phyloP scores from a whole-genome alignment of 768 basidiomycete species.

The Tulasnella sp. region DNA sequence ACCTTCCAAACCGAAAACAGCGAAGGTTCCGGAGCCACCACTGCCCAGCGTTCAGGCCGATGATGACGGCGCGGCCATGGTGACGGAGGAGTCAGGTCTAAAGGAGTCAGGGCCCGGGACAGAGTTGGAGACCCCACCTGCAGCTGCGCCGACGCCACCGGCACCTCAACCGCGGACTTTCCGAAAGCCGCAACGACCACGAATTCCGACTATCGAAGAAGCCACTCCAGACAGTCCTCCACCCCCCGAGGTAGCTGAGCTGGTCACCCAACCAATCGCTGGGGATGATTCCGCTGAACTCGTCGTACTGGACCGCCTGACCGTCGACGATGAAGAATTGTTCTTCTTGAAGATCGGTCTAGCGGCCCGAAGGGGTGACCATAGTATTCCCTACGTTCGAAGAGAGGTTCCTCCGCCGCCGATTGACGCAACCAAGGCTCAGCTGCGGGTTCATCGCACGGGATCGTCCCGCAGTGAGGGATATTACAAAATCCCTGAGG shows the following conservation, averaged over 20 bases:
- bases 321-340: constrained; percentile 81
- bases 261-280: not conserved
- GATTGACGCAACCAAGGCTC: constrained; percentile 23
- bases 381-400: constrained; percentile 18
- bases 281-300: not conserved
- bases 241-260: not conserved
- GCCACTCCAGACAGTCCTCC: not conserved
- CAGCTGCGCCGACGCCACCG: not conserved
- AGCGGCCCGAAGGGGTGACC: constrained; percentile 24
- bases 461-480: constrained; percentile 91
- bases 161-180: not conserved
- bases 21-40: not conserved
- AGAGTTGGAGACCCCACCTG: not conserved
- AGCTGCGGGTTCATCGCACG: constrained; percentile 57
- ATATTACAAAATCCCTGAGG: constrained; percentile 87
- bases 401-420: constrained; percentile 22
- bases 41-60: not conserved
- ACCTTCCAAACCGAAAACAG: not conserved
- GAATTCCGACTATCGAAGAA: constrained; percentile 4
- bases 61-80: not conserved
- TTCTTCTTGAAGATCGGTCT: constrained; percentile 63
- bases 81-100: not conserved
- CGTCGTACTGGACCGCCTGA: not conserved
- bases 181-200: not conserved
- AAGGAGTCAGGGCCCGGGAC: not conserved